These are phyloP conservation scores for Testicularia cyperi DNA, from an alignment of 1,284 basidiomycete genomes.

Conservation along the genomic window DNA sequence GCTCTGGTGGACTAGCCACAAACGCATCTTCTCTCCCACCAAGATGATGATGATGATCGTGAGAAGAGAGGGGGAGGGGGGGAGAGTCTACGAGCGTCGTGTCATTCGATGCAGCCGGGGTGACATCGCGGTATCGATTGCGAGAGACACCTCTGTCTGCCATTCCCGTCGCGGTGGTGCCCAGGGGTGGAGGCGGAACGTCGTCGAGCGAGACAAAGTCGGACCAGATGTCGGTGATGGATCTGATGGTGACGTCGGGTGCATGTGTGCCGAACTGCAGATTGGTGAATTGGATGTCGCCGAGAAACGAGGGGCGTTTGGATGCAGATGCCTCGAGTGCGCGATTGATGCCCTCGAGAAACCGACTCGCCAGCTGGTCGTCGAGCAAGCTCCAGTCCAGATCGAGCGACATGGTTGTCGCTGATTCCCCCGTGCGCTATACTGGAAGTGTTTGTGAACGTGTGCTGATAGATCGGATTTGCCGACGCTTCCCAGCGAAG, in stretches of 20 bases:
- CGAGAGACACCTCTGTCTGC: no score
- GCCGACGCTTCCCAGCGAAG: no score
- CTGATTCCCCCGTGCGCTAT: no score
- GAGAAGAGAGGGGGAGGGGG: no score
- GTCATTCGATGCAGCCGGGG: conserved; percentile 22
- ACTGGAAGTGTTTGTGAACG: no score
- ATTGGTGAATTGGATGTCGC: conserved; percentile 79
- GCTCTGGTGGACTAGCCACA: neutral
- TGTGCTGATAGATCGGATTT: no score
- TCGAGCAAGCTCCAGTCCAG: conserved; percentile 67
- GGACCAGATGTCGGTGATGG: conserved; percentile 87
- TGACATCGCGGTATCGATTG: no score
- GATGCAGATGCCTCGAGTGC: conserved; percentile 68
- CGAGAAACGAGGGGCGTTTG: conserved; percentile 84
- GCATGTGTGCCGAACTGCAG: conserved; percentile 81
- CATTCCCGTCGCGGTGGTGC: no score
- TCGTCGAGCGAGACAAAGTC: conserved; percentile 67
- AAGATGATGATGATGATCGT: no score
- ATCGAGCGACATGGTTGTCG: conserved; percentile 63
- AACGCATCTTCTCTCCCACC: conserved; percentile 6
- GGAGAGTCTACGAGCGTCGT: conserved; percentile 22
- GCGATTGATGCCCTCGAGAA: conserved; percentile 77
- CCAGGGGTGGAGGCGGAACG: conserved; percentile 11
- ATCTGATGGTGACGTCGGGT: conserved; percentile 85
- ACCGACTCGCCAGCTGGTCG: conserved; percentile 69